Base-by-base conservation (phyloP, 2,329 filamentous ascomycete genomes). In the Phialophora chinensis region DNA sequence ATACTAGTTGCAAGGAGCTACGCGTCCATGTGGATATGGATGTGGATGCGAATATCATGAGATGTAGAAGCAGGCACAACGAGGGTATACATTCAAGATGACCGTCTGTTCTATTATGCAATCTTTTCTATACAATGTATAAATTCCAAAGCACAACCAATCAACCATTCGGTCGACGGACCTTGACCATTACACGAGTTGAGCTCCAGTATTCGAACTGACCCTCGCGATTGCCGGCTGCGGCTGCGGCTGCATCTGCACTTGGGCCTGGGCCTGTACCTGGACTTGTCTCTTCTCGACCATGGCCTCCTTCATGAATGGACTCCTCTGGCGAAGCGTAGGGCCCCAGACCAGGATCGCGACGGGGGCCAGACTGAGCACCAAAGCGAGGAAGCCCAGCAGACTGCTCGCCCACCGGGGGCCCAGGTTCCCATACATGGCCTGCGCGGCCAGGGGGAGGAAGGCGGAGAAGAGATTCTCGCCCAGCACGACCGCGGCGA, bases 391-490 rank as follows among this genome's bases (percentile, higher is more conserved):
- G 42, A 83, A 81, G 0, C 75, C 83, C 25, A 85, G 69, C 27
- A 85, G 65, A 20, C 76, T 80, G 68, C 82, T 83, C 29, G 82
- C 83, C 82, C 81, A 84, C 1, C 80, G 75, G 55, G 83, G 83
- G 0, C 82, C 82, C 10, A 85, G 71, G 33, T 76, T 77, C 1
- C 75, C 75, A 69, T 85, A 85, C 80, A 85, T 81, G 50, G 74
- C 77, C 65, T 79, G 75, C 20, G 81, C 79, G 0, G 81, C 81
- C 25, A 86, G 71, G 0, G 82, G 82, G 62, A 85, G 69, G 52
- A 84, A 81, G 0, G 78, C 83, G 1, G 82, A 80, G 50, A 83
- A 78, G 3, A 80, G 68, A 63, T 85, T 85, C 73, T 85, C 84
- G 3, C 81, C 77, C 49, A 83, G 78, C 0, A 79, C 81, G 2